Evolutionary conservation across 768 basidiomycete species (phyloP), one percentile per base, ranked within the genome.

Genomic region (Lactifluus piperatus): DNA sequence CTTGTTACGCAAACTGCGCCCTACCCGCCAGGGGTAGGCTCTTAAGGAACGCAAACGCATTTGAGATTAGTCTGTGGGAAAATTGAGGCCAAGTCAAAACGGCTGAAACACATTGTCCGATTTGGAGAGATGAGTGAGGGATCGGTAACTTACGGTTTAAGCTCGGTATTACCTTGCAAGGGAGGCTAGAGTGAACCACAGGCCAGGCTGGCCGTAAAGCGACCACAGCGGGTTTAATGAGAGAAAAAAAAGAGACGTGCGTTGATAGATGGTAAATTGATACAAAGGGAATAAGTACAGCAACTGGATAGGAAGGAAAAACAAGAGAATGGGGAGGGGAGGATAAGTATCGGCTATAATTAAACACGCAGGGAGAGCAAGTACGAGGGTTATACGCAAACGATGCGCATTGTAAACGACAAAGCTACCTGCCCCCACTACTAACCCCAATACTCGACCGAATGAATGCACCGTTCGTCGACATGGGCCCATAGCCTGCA

Each of bases 231-330:
- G 43, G 56, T 56, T 55, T 26, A 58, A 58, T 62, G 58, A 51
- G 59, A 20, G 43, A 29, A 43, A 22, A 32, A 37, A 22, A 22
- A 36, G 41, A 45, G 41, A 51, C 13, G 34, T n/a, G n/a, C n/a
- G 34, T 11, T 24, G 32, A 36, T 34, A 54, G 43, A 45, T 44
- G 51, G 32, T n/a, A 20, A 36, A 30, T 60, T 55, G 65, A 67
- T 68, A 72, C 71, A 74, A 39, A 46, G 60, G 67, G 63, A 54
- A 67, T 67, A 71, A 68, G 65, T 73, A 73, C 68, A 71, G 62
- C 66, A 71, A 65, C 67, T 58, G 70, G 56, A 63, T 20, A 41
- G 43, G 22, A 20, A 22, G 32, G 11, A 26, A 36, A 39, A 41
- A 26, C n/a, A n/a, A n/a, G n/a, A n/a, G n/a, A n/a, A n/a, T n/a